Conservation (phyloP, 257 asterid species). For the Prunella vulgaris region DNA sequence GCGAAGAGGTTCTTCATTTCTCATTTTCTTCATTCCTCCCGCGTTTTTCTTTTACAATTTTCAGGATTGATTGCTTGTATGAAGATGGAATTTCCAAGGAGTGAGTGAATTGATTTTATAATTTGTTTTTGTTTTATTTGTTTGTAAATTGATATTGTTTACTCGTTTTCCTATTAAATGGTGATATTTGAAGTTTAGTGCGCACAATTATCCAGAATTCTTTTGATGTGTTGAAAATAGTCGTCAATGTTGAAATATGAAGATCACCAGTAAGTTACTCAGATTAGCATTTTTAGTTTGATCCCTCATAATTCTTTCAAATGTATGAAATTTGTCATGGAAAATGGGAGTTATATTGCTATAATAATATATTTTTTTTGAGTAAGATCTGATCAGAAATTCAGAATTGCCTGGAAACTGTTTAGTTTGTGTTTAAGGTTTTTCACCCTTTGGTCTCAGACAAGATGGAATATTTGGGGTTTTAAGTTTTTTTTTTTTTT, state of each 20-base stretch:
- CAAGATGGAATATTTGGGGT: not conserved
- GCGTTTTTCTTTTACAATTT: not conserved
- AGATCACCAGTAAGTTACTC: not conserved
- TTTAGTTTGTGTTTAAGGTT: not conserved
- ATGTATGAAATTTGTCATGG: not conserved
- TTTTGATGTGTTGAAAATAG: not conserved
- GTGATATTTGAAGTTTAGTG: not conserved
- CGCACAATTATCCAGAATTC: not conserved
- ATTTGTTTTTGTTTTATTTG: not conserved
- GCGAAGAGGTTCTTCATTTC: slow-evolving; percentile 22
- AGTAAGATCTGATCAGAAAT: not conserved
- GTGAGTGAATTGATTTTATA: not conserved
- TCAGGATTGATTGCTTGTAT: not conserved
- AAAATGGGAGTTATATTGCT: not conserved
- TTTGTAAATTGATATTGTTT: not conserved
- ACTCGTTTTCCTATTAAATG: not conserved
- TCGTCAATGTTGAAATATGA: not conserved
- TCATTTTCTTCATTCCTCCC: not conserved
- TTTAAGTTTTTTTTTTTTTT: too few species aligned
- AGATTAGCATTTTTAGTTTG: not conserved
- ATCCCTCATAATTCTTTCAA: not conserved
- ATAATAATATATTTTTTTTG: not conserved
- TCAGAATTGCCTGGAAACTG: not conserved
- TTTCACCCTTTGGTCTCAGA: not conserved
- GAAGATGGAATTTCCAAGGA: not conserved